Evolutionary conservation across 176 grass and related monocot genomes (phyloP).

Genomic region (Eragrostis nindensis): DNA sequence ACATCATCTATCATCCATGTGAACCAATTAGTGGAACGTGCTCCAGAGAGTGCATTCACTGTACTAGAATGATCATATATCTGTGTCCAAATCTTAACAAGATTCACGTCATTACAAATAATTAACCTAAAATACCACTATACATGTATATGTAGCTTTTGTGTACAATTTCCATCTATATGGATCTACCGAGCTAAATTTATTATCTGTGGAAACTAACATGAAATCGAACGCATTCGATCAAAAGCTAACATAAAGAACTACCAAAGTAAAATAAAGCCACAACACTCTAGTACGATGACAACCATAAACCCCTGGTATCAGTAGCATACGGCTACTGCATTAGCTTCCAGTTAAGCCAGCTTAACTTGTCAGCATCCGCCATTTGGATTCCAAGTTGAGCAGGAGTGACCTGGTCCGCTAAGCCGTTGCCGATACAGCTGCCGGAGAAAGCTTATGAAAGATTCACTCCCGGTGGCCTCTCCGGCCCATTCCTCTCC

Average conservation of each 20-base stretch:
- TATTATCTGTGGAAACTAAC: neutral
- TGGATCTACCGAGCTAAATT: neutral
- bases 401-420: constrained; percentile 36
- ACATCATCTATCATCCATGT: constrained; percentile 5
- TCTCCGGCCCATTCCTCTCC: constrained; percentile 19
- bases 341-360: neutral
- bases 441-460: constrained; percentile 36
- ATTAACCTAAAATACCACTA: too few relatives aligned
- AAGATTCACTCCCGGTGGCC: constrained; percentile 14
- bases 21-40: too few relatives aligned
- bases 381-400: constrained; percentile 36
- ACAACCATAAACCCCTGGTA: neutral
- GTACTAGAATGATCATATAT: neutral
- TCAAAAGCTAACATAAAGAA: neutral
- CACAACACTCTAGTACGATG: neutral
- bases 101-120: too few relatives aligned
- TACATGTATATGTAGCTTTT: neutral
- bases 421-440: neutral
- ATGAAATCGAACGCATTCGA: neutral
- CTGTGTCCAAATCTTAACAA: too few relatives aligned
- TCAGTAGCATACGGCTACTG: neutral
- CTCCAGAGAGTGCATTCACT: neutral
- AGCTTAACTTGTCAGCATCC: constrained; percentile 44
- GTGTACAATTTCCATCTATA: too few relatives aligned
- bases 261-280: neutral